Percentiles rank a stretch among this genome's conserved stretches.
These are phyloP conservation scores for Quercus lobata DNA, from an alignment of 331 rosid species.

Conservation along the genomic window DNA sequence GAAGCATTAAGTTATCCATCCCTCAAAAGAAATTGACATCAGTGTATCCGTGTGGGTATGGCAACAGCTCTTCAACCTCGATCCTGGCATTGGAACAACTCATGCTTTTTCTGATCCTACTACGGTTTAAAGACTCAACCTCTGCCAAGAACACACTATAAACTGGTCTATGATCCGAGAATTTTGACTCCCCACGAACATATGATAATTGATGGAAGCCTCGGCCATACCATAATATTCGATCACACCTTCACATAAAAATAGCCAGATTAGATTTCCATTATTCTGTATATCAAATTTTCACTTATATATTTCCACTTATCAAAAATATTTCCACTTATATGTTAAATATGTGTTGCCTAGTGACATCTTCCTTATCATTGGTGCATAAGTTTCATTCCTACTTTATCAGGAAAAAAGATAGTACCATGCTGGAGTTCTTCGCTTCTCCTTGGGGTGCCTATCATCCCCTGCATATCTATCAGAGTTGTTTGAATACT, in stretches of 20 bases:
- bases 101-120: constrained; percentile 68
- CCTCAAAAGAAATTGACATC: constrained; percentile 56
- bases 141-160: constrained; percentile 75
- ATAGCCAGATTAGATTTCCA: constrained; percentile 13
- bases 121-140: constrained; percentile 76
- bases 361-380: not conserved
- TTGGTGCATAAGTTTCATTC: not conserved
- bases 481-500: constrained; percentile 91
- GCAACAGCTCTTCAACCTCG: constrained; percentile 93
- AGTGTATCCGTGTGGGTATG: constrained; percentile 49
- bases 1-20: constrained; percentile 10
- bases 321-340: not conserved
- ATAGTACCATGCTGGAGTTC: constrained; percentile 98
- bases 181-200: constrained; percentile 94
- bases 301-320: not conserved
- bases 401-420: not conserved
- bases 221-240: constrained; percentile 91
- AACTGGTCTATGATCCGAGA: constrained; percentile 98
- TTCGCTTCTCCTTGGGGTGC: constrained; percentile 78
- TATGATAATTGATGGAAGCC: constrained; percentile 88
- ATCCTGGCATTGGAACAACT: constrained; percentile 86
- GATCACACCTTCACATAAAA: constrained; percentile 83
- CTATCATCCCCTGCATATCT: constrained; percentile 89
- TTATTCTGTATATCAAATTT: not conserved
- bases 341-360: not conserved